Conservation (phyloP, 345 rosid species). For the Triadica sebifera region DNA sequence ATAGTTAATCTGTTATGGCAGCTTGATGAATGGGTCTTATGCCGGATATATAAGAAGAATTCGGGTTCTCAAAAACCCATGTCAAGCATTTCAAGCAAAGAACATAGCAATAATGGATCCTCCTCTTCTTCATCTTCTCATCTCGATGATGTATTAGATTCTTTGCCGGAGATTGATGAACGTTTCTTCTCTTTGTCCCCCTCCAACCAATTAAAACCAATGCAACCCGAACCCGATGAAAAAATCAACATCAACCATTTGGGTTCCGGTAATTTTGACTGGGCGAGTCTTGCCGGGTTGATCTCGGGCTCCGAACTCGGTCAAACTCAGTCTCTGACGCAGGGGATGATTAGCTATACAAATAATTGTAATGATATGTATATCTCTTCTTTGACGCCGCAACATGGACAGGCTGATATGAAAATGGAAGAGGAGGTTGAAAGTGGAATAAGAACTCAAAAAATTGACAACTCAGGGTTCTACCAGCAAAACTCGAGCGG, state of each 20-base stretch:
- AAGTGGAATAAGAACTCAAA: conserved; percentile 50
- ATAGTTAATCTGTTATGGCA: conserved; percentile 18
- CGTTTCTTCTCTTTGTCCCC: conserved; percentile 47
- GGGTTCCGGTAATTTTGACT: conserved; percentile 56
- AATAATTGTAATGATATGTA: conserved; percentile 25
- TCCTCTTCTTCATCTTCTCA: conserved; percentile 72
- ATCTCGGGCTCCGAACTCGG: conserved; percentile 45
- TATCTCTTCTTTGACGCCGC: conserved; percentile 34
- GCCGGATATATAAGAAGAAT: conserved; percentile 86
- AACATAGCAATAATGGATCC: conserved; percentile 58
- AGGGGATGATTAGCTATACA: conserved; percentile 30
- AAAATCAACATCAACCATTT: conserved; percentile 35
- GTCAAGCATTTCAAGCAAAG: conserved; percentile 49
- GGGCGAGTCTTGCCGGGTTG: conserved; percentile 71
- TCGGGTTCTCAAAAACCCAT: conserved; percentile 52
- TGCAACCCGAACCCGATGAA: conserved; percentile 48
- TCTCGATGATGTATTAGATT: conserved; percentile 69
- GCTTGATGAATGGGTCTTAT: conserved; percentile 97
- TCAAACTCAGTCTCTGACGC: conserved; percentile 34
- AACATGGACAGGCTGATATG: conserved; percentile 25
- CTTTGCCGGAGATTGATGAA: conserved; percentile 62
- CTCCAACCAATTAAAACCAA: conserved; percentile 45
- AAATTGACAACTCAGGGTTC: conserved; percentile 26
- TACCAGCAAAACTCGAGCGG: conserved; percentile 33
- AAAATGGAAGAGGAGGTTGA: conserved; percentile 62